These are phyloP conservation scores for Globisporangium uncinulatum DNA, from an alignment of 352 stramenopile species.

Conservation along the genomic window DNA sequence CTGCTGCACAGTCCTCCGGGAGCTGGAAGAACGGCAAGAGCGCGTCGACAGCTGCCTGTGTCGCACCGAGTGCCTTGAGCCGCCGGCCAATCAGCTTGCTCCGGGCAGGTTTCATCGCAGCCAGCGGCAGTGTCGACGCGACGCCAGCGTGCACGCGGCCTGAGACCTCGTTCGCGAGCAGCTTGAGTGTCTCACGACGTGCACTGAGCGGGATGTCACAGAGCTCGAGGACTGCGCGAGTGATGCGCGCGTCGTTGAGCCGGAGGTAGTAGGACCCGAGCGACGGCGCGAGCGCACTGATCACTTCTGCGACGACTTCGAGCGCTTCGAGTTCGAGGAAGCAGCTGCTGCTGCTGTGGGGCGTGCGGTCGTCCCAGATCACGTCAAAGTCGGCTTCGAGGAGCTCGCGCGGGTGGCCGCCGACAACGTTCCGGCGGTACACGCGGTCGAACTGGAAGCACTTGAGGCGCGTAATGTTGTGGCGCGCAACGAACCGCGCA, in stretches of 20 bases:
- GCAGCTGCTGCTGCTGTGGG: slow-evolving; percentile 22
- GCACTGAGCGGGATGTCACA: slow-evolving; percentile 44
- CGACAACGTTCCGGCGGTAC: slow-evolving; percentile 68
- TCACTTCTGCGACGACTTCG: slow-evolving; percentile 73
- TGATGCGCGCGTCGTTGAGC: slow-evolving; percentile 74
- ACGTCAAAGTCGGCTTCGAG: slow-evolving; percentile 82
- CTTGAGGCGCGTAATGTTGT: slow-evolving; percentile 78
- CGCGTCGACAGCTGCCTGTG: slow-evolving; percentile 40
- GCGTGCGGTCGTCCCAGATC: slow-evolving; percentile 70
- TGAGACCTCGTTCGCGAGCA: slow-evolving; percentile 74
- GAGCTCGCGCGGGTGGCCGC: slow-evolving; percentile 76
- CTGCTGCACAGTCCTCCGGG: slow-evolving; percentile 51
- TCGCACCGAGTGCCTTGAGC: slow-evolving; percentile 53
- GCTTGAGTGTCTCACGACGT: slow-evolving; percentile 63
- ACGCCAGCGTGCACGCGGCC: slow-evolving; percentile 54
- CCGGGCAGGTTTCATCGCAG: slow-evolving; percentile 45
- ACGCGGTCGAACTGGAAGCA: slow-evolving; percentile 85
- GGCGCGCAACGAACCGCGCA: slow-evolving; percentile 71
- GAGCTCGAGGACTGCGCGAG: slow-evolving; percentile 61
- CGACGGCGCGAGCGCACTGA: slow-evolving; percentile 45
- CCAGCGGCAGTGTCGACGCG: slow-evolving; percentile 50
- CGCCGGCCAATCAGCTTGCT: slow-evolving; percentile 75
- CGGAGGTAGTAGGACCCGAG: slow-evolving; percentile 76
- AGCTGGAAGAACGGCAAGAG: slow-evolving; percentile 75
- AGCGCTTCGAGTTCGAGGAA: slow-evolving; percentile 76